These are phyloP conservation scores for Geosmithia flava DNA, from an alignment of 2,329 filamentous ascomycete genomes.

Conservation along the genomic window DNA sequence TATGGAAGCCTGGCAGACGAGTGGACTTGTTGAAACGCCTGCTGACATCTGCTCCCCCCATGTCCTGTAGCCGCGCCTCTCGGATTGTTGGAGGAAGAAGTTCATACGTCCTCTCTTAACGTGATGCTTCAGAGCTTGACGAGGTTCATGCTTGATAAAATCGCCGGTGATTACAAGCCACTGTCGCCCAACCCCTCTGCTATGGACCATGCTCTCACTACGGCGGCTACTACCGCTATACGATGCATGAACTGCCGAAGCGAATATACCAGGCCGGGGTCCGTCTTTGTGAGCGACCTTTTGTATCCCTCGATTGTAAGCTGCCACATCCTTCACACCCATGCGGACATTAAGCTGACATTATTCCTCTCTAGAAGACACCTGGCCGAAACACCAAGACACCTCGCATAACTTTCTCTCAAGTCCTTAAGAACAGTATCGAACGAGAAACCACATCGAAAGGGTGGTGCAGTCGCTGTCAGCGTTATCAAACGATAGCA, in stretches of 20 bases:
- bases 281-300: conserved; percentile 74
- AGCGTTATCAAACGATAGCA: conserved; percentile 77
- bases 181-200: conserved; percentile 48
- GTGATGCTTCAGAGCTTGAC: conserved; percentile 78
- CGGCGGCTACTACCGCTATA: conserved; percentile 60
- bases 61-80: conserved; percentile 47
- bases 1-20: conserved; percentile 14
- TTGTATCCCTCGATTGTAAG: conserved; percentile 51
- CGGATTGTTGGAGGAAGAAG: conserved; percentile 75
- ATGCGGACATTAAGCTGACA: background rate
- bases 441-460: conserved; percentile 80
- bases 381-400: conserved; percentile 34
- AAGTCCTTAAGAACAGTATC: conserved; percentile 83
- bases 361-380: conserved; percentile 24
- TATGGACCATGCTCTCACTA: conserved; percentile 66
- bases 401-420: conserved; percentile 62
- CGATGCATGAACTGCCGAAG: conserved; percentile 78
- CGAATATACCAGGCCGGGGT: conserved; percentile 69
- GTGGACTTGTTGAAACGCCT: background rate
- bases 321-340: background rate
- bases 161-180: conserved; percentile 63
- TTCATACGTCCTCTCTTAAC: conserved; percentile 59
- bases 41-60: background rate
- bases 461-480: conserved; percentile 88
- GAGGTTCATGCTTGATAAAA: conserved; percentile 73